A percentile compares a stretch with the other conserved stretches of the same genome.
These are phyloP conservation scores for Debaryomyces tyrocola DNA, from an alignment of 805 yeast genomes.

Conservation along the genomic window DNA sequence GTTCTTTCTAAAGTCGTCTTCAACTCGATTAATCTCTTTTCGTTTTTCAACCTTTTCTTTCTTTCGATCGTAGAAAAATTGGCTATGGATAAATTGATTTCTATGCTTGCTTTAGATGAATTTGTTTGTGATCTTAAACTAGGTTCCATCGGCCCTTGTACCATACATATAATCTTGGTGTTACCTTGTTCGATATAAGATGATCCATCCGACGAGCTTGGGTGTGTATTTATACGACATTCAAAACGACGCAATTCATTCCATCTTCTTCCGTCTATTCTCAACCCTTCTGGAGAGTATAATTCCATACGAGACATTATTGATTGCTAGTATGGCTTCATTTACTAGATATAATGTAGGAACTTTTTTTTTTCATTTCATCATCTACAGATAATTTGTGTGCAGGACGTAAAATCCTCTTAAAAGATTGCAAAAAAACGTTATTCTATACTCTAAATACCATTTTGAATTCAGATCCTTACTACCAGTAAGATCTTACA, in stretches of 20 bases:
- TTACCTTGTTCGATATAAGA: slow-evolving; percentile 91
- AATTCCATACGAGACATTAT: slow-evolving; percentile 71
- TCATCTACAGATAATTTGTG: background rate
- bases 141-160: slow-evolving; percentile 91
- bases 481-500: background rate
- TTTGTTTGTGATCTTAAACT: slow-evolving; percentile 50
- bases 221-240: slow-evolving; percentile 84
- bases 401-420: background rate
- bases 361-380: background rate
- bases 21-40: slow-evolving; percentile 67
- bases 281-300: slow-evolving; percentile 92
- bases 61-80: slow-evolving; percentile 80
- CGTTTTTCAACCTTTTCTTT: slow-evolving; percentile 66
- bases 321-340: background rate
- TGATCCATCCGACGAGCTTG: slow-evolving; percentile 87
- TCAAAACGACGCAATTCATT: slow-evolving; percentile 84
- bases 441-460: background rate
- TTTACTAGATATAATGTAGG: slow-evolving; percentile 1
- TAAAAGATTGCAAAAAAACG: background rate
- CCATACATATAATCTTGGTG: slow-evolving; percentile 80
- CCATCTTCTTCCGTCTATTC: slow-evolving; percentile 94
- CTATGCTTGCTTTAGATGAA: slow-evolving; percentile 54
- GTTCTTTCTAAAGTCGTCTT: slow-evolving; percentile 67
- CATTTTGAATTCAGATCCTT: too few species aligned
- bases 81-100: slow-evolving; percentile 68